Base-by-base conservation (phyloP, 495 filamentous ascomycete genomes). In the Trichoderma virens region DNA sequence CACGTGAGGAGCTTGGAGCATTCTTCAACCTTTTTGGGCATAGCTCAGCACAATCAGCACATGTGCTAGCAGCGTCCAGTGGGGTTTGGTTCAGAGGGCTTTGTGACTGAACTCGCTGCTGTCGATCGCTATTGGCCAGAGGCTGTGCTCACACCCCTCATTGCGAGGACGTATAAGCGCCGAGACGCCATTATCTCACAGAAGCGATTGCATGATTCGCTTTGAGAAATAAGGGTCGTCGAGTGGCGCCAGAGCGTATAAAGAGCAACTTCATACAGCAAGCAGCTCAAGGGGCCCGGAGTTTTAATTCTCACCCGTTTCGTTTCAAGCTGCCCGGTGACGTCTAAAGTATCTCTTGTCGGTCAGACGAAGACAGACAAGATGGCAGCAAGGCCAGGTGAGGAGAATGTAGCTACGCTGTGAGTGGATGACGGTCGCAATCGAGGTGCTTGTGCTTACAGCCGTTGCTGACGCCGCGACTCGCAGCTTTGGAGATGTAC, bases 401-500 rank as follows among this genome's bases (percentile, higher is more conserved):
- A 95, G 78, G 90, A 92, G 70, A 82, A 86, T 64, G 77, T 91
- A 64, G 80, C 90, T 69, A 93, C 89, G 14, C 83, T 93, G 91
- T 95, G 75, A 86, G 88, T 81, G 64, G 65, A 16, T 28, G 32
- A 25, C 62, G 23, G 30, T 61, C 9, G 11, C 7, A 23, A 25
- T 61, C 32, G n/a, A 59, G 25, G 38, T 27, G 11, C 5, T 9
- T n/a, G 9, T 23, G 14, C 31, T 67, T 35, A 41, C 13, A 65
- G 6, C 35, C 39, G 9, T 63, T 61, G 47, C 60, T 28, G 39
- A 47, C 35, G 27, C 5, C 20, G 59, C 34, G 60, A 31, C 20
- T 20, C 18, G 47, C 74, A 97, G 92, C 70, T 95, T 92, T 71
- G 91, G 86, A 23, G 92, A 97, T 72, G 79, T 95, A 54, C 92